Percentiles rank a stretch among this genome's conserved stretches.
phyloP scores from a whole-genome alignment of 2,329 filamentous ascomycete species.

The Teratosphaeria gauchensis region DNA sequence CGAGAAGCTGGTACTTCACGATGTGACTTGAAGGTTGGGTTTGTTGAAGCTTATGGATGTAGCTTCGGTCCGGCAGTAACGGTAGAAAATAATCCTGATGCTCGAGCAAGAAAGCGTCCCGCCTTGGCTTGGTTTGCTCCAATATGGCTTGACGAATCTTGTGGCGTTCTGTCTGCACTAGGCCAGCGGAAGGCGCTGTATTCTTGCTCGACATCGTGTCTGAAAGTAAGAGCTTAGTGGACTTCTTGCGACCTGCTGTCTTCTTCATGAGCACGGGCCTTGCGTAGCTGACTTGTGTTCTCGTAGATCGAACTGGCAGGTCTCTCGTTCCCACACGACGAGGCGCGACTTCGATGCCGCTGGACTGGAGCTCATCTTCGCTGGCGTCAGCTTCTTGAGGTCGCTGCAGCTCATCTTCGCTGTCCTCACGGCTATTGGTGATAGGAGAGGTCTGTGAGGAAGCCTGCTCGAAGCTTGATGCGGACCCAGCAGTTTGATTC shows the following conservation, averaged over 20 bases:
- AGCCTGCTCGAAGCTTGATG: constrained; percentile 7
- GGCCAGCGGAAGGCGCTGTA: background rate
- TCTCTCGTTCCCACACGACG: constrained; percentile 8
- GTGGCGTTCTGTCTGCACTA: constrained; percentile 26
- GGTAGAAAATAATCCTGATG: constrained; percentile 40
- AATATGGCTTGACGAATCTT: constrained; percentile 34
- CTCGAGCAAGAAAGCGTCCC: constrained; percentile 36
- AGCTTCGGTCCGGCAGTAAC: constrained; percentile 35
- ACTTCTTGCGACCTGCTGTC: constrained; percentile 5
- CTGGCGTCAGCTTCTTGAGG: constrained; percentile 39
- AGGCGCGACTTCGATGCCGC: constrained; percentile 11
- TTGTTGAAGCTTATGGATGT: constrained; percentile 31
- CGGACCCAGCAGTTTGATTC: constrained; percentile 5
- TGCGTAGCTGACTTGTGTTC: constrained; percentile 16
- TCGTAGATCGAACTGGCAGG: constrained; percentile 18
- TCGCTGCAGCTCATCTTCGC: constrained; percentile 14
- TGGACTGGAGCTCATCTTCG: constrained; percentile 63
- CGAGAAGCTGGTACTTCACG: constrained; percentile 32
- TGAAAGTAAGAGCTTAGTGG: constrained; percentile 7
- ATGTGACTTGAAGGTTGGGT: constrained; percentile 10
- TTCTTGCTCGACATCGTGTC: constrained; percentile 2
- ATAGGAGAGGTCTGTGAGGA: constrained; percentile 7
- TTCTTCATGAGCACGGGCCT: constrained; percentile 5
- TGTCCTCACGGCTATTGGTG: constrained; percentile 5
- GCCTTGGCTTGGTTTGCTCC: constrained; percentile 32